A percentile compares a stretch with the other conserved stretches of the same genome.
Evolutionary conservation across 129 eudicot species (phyloP).

Genomic region (Artemisia argyi): DNA sequence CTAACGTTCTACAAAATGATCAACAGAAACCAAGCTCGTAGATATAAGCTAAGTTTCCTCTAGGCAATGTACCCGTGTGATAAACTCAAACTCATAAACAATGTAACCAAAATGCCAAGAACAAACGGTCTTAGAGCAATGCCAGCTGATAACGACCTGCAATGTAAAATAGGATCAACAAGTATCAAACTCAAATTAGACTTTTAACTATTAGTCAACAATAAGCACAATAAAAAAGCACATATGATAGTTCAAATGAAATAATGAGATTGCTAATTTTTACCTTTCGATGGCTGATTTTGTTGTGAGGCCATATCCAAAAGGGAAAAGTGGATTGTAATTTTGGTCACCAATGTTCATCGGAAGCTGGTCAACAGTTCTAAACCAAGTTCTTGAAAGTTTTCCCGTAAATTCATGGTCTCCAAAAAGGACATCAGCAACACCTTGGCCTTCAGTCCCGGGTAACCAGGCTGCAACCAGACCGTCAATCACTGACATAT

Average conservation of each 20-base stretch:
- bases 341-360: constrained; percentile 62
- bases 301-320: constrained; percentile 58
- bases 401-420: constrained; percentile 60
- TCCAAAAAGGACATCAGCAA: constrained; percentile 68
- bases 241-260: neutral
- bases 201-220: too few relatives aligned
- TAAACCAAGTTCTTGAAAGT: constrained; percentile 69
- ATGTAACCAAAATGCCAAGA: constrained; percentile 29
- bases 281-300: constrained; percentile 34
- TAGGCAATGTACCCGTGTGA: constrained; percentile 20
- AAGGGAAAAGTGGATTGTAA: constrained; percentile 66
- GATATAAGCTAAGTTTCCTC: neutral
- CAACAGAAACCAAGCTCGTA: constrained; percentile 11
- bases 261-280: neutral
- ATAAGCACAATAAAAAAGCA: neutral
- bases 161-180: neutral
- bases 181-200: neutral
- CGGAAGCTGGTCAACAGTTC: constrained; percentile 62
- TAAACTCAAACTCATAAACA: constrained; percentile 35
- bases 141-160: constrained; percentile 43
- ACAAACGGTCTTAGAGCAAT: constrained; percentile 21
- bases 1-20: constrained; percentile 30
- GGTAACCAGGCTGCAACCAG: constrained; percentile 85
- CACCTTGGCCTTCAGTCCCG: constrained; percentile 76
- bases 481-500: constrained; percentile 50